These are phyloP conservation scores for Rhodotorula toruloides DNA, from an alignment of 768 basidiomycete species.

Conservation along the genomic window DNA sequence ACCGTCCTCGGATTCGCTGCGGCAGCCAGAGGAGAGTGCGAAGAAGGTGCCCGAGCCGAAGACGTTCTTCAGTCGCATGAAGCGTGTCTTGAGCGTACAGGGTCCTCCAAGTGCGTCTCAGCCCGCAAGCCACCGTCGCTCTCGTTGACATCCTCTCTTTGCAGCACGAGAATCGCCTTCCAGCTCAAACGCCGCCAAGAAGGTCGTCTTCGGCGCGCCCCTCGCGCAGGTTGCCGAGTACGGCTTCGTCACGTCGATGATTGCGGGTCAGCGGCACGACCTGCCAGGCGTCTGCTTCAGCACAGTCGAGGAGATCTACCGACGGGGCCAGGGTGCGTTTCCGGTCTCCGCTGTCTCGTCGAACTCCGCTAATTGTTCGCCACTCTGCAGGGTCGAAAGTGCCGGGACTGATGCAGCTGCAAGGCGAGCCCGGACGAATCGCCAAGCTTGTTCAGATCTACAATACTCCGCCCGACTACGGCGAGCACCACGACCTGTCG, in stretches of 20 bases:
- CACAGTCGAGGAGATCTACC: constrained; percentile 52
- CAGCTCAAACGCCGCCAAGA: constrained; percentile 2
- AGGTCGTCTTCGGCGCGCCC: constrained; percentile 28
- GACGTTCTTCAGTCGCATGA: constrained; percentile 24
- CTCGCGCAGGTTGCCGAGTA: constrained; percentile 27
- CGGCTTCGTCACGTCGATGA: constrained; percentile 31
- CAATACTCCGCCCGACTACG: constrained; percentile 45
- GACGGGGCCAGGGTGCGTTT: constrained; percentile 48
- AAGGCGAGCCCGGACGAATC: constrained; percentile 51
- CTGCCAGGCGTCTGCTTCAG: constrained; percentile 38
- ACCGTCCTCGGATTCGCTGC: neutral
- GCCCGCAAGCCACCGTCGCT: neutral
- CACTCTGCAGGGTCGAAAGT: constrained; percentile 50
- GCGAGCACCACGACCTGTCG: constrained; percentile 40
- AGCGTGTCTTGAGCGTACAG: constrained; percentile 18
- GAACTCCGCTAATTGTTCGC: neutral
- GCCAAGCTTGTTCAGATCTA: constrained; percentile 49
- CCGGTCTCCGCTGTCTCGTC: neutral
- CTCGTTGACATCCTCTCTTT: neutral
- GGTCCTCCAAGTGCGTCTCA: neutral
- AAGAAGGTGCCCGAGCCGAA: neutral
- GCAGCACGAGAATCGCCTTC: constrained; percentile 15
- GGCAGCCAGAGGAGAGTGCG: neutral
- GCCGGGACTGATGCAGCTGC: constrained; percentile 50
- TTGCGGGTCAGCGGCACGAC: constrained; percentile 37